A percentile compares a stretch with the other conserved stretches of the same genome.
Evolutionary conservation across 129 eudicot species (phyloP).

Genomic region (Saposhnikovia divaricata): DNA sequence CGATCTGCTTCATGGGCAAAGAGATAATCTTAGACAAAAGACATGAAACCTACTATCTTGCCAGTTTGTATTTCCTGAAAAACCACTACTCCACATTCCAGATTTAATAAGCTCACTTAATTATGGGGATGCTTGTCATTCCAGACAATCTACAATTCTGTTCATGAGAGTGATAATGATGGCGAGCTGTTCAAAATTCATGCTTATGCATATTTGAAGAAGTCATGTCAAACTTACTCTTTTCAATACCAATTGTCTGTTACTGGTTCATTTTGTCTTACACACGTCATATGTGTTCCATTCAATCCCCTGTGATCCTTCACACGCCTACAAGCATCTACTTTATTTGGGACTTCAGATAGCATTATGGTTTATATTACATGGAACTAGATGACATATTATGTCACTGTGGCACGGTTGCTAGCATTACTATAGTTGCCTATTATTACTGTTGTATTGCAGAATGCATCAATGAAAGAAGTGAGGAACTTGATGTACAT

Average conservation of each 20-base stretch:
- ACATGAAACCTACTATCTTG: neutral
- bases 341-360: neutral
- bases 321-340: neutral
- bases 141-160: neutral
- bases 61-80: no score
- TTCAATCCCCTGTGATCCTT: neutral
- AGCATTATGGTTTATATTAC: no score
- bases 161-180: no score
- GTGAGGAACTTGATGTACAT: no score
- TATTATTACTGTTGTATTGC: no score
- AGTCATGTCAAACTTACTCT: neutral
- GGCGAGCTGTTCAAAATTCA: neutral
- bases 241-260: neutral
- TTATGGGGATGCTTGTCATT: neutral
- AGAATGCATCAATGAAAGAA: no score
- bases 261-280: neutral
- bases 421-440: neutral
- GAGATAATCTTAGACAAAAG: neutral
- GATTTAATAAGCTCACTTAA: neutral
- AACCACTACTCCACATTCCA: no score
- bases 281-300: neutral
- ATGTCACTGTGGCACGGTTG: neutral
- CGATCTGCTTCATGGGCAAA: neutral
- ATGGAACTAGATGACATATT: no score
- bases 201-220: neutral